Base-by-base conservation (phyloP, 2,329 filamentous ascomycete species). In the Mycosphaerella sp. region DNA sequence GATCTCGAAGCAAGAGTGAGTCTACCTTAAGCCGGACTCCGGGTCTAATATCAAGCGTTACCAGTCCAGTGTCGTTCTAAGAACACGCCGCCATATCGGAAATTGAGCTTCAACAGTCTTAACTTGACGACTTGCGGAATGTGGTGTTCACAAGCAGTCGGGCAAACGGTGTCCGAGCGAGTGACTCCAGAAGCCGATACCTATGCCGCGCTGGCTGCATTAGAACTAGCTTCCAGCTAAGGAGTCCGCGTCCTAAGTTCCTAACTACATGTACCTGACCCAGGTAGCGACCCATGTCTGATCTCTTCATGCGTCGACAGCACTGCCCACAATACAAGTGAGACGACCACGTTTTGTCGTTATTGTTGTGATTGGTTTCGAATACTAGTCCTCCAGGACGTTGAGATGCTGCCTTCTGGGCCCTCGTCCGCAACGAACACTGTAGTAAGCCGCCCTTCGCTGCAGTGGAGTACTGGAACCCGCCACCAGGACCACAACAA, bases 1-100 rank as follows among this genome's bases (percentile, higher is more conserved):
- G 23, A 23, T 48, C 14, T 38, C 12, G 34, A 38, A n/a, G 4
- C 6, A 11, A 4, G 34, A n/a, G 34, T n/a, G 34, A 8, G 34
- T 38, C 34, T 38, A 39, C 45, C 17, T 38, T 26, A 14, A 39
- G 32, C 32, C 45, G 45, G 45, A 48, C 21, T 49, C 47, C 47
- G 47, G 39, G 17, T 42, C 32, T 48, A 48, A 32, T 23, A 23
- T 14, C 14, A 23, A 38, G 38, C 9, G 32, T 11, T 17, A 49
- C 39, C 34, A 26, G 6, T 40, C 47, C 45, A 34, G 45, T 48
- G 29, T 48, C 36, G 32, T 41, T 48, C 45, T 34, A 48, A 48
- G 31, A 14, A 48, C 45, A 39, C 45, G 45, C 45, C 45, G 34
- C 38, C 32, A 48, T 48, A 48, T 48, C 45, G 45, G 45, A 40